These are phyloP conservation scores for Lolium perenne DNA, from an alignment of 176 grass and related monocot genomes.

Conservation along the genomic window DNA sequence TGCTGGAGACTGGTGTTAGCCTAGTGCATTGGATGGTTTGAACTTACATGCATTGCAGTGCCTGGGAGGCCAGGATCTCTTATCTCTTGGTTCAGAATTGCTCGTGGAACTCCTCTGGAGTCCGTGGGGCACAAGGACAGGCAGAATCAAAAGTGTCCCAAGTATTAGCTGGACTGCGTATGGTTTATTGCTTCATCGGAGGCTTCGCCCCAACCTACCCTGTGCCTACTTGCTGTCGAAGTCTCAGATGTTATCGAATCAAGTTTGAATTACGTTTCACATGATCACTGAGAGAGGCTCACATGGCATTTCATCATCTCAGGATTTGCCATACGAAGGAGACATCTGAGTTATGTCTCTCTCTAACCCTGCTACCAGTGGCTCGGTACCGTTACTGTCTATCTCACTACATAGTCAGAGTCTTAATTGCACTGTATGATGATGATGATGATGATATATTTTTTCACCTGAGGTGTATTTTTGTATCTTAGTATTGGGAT, in stretches of 20 bases:
- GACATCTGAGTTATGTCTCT: conserved; percentile 40
- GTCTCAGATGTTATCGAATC: conserved; percentile 17
- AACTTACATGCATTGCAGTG: conserved; percentile 14
- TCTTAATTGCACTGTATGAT: neutral
- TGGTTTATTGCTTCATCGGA: conserved; percentile 42
- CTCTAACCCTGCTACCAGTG: conserved; percentile 9
- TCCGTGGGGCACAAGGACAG: conserved; percentile 20
- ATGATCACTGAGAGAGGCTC: conserved; percentile 48
- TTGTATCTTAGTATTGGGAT: conserved; percentile 5
- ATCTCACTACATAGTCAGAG: conserved; percentile 11
- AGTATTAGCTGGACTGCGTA: conserved; percentile 46
- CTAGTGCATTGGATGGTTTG: conserved; percentile 40
- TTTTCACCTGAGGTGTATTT: neutral
- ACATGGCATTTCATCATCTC: conserved; percentile 50
- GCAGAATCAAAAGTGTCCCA: conserved; percentile 39
- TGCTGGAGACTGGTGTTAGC: conserved; percentile 26
- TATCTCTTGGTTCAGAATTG: conserved; percentile 39
- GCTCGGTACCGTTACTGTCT: conserved; percentile 27
- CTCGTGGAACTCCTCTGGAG: conserved; percentile 26
- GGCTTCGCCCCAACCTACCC: conserved; percentile 2
- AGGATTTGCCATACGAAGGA: conserved; percentile 36
- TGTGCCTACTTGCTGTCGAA: conserved; percentile 38
- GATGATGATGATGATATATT: neutral
- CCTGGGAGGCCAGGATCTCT: neutral
- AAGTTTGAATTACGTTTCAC: conserved; percentile 45